Conservation (phyloP, 2,329 filamentous ascomycete genomes). For the Microsporum audouinii region DNA sequence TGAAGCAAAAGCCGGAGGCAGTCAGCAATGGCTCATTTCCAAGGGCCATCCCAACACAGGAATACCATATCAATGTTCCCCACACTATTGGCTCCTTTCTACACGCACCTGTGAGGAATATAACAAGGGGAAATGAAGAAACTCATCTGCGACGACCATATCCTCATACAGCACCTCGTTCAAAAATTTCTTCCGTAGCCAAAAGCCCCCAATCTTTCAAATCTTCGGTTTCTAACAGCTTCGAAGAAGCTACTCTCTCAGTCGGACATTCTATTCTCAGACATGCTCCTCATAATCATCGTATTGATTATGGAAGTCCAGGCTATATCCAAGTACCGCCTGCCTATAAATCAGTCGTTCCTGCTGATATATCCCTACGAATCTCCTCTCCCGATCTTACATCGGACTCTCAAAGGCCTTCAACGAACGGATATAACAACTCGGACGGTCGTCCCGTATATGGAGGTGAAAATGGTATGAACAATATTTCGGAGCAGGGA, state of each 20-base stretch:
- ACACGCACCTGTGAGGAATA: neutral
- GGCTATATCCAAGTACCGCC: neutral
- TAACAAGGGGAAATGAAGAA: neutral
- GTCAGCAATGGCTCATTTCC: neutral
- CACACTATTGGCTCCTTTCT: neutral
- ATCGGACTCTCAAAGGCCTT: neutral
- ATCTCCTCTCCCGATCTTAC: neutral
- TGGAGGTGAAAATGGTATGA: neutral
- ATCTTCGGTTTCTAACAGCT: neutral
- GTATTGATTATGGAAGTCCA: neutral
- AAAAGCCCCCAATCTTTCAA: neutral
- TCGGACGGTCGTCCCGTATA: neutral
- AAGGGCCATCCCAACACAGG: neutral
- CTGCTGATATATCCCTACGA: neutral
- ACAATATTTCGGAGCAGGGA: neutral
- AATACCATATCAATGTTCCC: neutral
- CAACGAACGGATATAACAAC: neutral
- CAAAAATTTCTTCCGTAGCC: neutral
- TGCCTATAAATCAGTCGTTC: neutral
- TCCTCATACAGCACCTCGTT: neutral
- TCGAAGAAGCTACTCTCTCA: neutral
- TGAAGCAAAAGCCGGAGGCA: neutral
- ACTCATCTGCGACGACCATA: neutral
- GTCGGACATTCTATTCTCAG: neutral
- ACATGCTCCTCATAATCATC: neutral